These are phyloP conservation scores for Backusella psychrophila DNA, from an alignment of 192 early-diverging fungal genomes.

Conservation along the genomic window DNA sequence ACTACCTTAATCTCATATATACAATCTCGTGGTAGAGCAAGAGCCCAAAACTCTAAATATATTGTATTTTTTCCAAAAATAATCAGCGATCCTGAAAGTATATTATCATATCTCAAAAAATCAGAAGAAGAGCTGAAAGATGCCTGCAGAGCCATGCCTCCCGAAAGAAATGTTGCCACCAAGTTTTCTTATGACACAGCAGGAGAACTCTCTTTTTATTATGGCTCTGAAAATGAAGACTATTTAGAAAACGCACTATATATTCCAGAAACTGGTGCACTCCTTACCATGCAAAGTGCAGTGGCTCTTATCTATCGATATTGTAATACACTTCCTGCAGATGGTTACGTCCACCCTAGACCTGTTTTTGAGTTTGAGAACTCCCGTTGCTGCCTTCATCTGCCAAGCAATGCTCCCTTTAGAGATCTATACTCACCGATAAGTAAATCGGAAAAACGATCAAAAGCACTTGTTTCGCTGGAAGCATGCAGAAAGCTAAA, in stretches of 20 bases:
- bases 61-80: constrained; percentile 66
- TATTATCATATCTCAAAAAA: constrained; percentile 34
- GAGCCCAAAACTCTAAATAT: constrained; percentile 68
- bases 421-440: constrained; percentile 46
- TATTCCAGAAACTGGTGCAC: constrained; percentile 64
- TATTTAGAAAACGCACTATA: constrained; percentile 51
- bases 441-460: constrained; percentile 51
- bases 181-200: constrained; percentile 10
- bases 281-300: constrained; percentile 66
- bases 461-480: constrained; percentile 69
- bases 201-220: constrained; percentile 9
- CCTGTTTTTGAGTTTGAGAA: constrained; percentile 50
- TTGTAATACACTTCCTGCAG: constrained; percentile 65
- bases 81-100: constrained; percentile 31
- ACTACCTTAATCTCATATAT: constrained; percentile 73
- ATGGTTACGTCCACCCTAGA: constrained; percentile 46
- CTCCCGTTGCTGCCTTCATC: constrained; percentile 40
- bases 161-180: constrained; percentile 32
- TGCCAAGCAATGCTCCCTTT: constrained; percentile 65
- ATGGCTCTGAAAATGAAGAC: constrained; percentile 34
- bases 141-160: constrained; percentile 51
- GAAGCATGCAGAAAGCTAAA: constrained; percentile 72
- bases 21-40: constrained; percentile 86
- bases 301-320: constrained; percentile 64
- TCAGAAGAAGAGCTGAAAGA: constrained; percentile 57